Base-by-base conservation (phyloP, 2,329 filamentous ascomycete species). In the Arachnopeziza araneosa region DNA sequence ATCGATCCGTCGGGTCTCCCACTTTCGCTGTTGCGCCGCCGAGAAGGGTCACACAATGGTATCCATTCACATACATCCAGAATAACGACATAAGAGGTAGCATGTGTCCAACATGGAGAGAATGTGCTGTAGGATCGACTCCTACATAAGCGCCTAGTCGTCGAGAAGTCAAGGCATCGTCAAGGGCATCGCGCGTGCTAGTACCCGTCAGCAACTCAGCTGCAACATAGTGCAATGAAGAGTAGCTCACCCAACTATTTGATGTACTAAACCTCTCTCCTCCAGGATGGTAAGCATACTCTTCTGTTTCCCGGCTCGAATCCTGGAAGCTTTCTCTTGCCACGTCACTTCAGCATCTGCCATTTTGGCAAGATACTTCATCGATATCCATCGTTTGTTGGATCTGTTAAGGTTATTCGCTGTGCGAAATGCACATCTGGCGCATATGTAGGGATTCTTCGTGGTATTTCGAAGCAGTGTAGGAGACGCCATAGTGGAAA, bases 51-150 rank as follows among this genome's bases (percentile, higher is more conserved):
- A 89, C 78, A 24, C 87, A 80, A 32, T 83, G 78, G 72, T 88
- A 87, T 24, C 91, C 90, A 70, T 92, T 80, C 65, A 92, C 78
- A 75, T 91, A 91, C 78, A 93, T 83, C 88, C 90, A 93, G 76
- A 91, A 92, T 24, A 93, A 78, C 19, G 89, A 84, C 90, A 95
- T 95, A 58, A 93, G 79, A 23, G 91, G 88, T 17, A 95, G 78
- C 6, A 96, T 79, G 70, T 96, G 90, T 60, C 91, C 91, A 53
- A 95, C 79, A 69, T 96, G 91, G 61, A 95, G 77, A 1, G 90
- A 95, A 59, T 84, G 79, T 17, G 89, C 90, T 0, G 91, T 95
- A 5, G 91, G 90, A 70, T 96, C 91, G 69, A 95, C 84, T 66
- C 91, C 91, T 57, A 90, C 88, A 69, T 96, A 96, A 61, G 83